Conservation (phyloP, 2,329 filamentous ascomycete species). For the Mycosphaerella sp. region DNA sequence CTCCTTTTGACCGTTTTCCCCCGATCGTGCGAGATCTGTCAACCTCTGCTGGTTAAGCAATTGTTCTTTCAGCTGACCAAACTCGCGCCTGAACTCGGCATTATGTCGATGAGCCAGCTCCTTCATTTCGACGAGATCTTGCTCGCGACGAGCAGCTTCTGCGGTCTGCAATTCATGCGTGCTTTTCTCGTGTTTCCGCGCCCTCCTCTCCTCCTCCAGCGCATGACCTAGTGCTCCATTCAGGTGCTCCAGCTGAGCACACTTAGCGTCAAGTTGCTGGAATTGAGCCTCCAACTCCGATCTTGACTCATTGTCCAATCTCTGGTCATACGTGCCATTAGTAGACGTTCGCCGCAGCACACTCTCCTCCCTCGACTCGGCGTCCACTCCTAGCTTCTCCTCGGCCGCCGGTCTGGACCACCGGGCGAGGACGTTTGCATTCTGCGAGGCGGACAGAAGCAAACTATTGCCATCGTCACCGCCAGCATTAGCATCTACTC, state of each 20-base stretch:
- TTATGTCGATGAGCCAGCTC: slow-evolving; percentile 22
- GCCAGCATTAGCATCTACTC: background rate
- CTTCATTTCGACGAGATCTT: slow-evolving; percentile 23
- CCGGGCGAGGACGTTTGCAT: background rate
- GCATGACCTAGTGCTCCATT: slow-evolving; percentile 25
- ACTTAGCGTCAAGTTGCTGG: slow-evolving; percentile 23
- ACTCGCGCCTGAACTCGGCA: slow-evolving; percentile 23
- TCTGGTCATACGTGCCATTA: slow-evolving; percentile 3
- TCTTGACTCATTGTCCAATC: slow-evolving; percentile 13
- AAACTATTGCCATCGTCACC: no score
- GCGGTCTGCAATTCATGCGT: slow-evolving; percentile 17
- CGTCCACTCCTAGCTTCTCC: no score
- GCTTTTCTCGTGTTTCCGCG: slow-evolving; percentile 20
- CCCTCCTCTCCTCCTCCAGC: slow-evolving; percentile 25
- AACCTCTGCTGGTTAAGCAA: slow-evolving; percentile 16
- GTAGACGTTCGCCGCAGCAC: slow-evolving; percentile 17
- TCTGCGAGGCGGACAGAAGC: background rate
- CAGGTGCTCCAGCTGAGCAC: slow-evolving; percentile 27
- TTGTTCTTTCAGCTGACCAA: slow-evolving; percentile 22
- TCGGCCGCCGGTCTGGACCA: no score
- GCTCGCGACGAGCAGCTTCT: slow-evolving; percentile 22
- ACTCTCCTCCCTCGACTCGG: background rate
- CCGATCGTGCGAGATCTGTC: slow-evolving; percentile 10
- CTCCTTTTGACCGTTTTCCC: slow-evolving; percentile 10
- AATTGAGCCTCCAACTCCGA: slow-evolving; percentile 23